Evolutionary conservation across 2,329 filamentous ascomycete species (phyloP), one percentile per base, ranked within the genome.

Genomic region (Mariannaea elegans): DNA sequence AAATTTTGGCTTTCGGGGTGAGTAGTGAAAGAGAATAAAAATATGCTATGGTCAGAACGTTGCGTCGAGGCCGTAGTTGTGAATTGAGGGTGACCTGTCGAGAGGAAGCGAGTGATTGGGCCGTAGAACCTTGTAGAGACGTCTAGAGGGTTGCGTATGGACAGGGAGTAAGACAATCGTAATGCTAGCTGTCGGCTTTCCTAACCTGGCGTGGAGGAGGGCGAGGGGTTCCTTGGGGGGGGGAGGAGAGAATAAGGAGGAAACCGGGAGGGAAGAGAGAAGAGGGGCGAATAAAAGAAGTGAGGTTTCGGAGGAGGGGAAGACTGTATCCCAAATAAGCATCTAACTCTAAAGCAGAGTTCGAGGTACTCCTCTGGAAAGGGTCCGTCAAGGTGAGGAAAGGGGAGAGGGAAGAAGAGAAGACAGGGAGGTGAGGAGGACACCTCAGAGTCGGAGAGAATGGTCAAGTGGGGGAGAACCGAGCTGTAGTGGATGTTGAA

Each of bases 401-500:
- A 48, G 36, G 45, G 19, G 19, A 36, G 21, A 21, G 39, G 31
- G 36, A 53, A 23, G 34, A 41, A 10, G 38, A 39, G 21, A 41
- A 14, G 18, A 34, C n/a, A 24, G n/a, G 49, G 14, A 32, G 38
- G 44, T 10, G 38, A 32, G 44, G 38, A 14, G 16, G 34, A 7
- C 27, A 12, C 27, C 19, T n/a, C n/a, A 19, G 19, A 23, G 4
- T 6, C 16, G 19, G 38, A 8, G 38, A 23, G 8, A 14, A 42
- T 6, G 23, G 24, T 12, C 12, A 45, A 50, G 56, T 55, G 50
- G 50, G 56, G 56, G 50, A 54, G 38, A 32, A 36, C 38, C 31
- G 38, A 50, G 50, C 45, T 50, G 50, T 55, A 38, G 45, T 49
- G 27, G 56, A 55, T 59, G 32, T 54, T 50, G 39, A 50, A 59